phyloP scores from a whole-genome alignment of 768 basidiomycete genomes.

The Podaxis sp. region DNA sequence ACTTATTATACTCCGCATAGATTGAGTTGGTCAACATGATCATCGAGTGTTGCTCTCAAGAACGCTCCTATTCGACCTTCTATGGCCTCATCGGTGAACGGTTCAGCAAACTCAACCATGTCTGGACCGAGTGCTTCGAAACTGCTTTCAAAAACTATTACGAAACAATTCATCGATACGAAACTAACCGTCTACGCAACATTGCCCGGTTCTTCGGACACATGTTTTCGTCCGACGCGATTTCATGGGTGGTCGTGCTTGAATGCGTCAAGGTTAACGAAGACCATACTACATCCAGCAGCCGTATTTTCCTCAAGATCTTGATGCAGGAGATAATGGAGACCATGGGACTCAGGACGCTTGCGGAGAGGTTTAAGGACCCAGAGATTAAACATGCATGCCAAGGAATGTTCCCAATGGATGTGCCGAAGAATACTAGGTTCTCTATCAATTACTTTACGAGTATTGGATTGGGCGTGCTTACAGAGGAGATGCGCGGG shows the following conservation, averaged over 20 bases:
- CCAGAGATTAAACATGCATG: constrained; percentile 72
- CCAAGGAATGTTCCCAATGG: constrained; percentile 89
- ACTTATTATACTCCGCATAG: constrained; percentile 33
- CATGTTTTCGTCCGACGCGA: constrained; percentile 76
- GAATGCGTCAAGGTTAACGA: constrained; percentile 90
- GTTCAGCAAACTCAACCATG: constrained; percentile 91
- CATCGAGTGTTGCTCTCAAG: constrained; percentile 99
- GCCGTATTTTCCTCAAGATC: constrained; percentile 97
- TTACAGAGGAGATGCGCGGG: constrained; percentile 97
- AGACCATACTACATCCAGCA: constrained; percentile 93
- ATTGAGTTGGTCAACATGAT: constrained; percentile 98
- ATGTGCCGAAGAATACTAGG: constrained; percentile 94
- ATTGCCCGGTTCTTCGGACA: constrained; percentile 97
- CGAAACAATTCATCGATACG: constrained; percentile 95
- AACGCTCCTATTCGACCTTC: constrained; percentile 96
- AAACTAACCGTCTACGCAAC: constrained; percentile 96
- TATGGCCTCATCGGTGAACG: constrained; percentile 96
- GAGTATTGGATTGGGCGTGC: constrained; percentile 80
- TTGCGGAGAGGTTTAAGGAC: constrained; percentile 90
- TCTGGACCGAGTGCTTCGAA: constrained; percentile 91
- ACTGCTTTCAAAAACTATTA: constrained; percentile 87
- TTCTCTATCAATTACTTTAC: constrained; percentile 99
- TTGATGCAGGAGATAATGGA: constrained; percentile 95
- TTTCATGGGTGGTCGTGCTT: constrained; percentile 86
- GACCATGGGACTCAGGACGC: constrained; percentile 79